Conservation (phyloP, 2,329 filamentous ascomycete genomes). For the Emergomyces africanus region DNA sequence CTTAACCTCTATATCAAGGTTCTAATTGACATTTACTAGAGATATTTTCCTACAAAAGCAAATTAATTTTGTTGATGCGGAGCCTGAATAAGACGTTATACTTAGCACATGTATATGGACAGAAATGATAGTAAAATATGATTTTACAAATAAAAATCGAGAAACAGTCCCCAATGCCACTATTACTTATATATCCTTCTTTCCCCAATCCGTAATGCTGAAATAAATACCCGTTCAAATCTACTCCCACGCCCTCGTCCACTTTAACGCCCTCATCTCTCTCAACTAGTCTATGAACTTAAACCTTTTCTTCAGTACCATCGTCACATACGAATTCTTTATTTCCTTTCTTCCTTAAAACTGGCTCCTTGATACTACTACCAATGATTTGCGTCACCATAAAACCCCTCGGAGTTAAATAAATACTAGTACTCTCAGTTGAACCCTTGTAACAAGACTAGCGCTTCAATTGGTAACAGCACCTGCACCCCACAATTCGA, state of each 20-base stretch:
- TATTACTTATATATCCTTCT: background rate
- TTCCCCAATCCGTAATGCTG: background rate
- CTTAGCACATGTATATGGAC: background rate
- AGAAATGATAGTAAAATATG: background rate
- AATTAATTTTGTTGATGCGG: background rate
- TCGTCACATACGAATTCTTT: background rate
- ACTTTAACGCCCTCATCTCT: background rate
- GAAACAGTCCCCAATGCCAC: background rate
- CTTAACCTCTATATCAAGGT: background rate
- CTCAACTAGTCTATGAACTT: background rate
- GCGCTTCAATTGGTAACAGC: background rate
- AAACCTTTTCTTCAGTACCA: background rate
- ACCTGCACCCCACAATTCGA: background rate
- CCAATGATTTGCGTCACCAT: too few relatives aligned
- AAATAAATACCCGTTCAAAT: conserved; percentile 1
- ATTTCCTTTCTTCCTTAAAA: background rate
- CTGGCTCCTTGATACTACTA: background rate
- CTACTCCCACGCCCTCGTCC: background rate
- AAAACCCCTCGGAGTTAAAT: too few relatives aligned
- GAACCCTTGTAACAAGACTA: background rate
- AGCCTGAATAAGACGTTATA: background rate
- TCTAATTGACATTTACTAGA: background rate
- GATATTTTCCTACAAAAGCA: background rate
- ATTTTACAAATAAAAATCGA: background rate
- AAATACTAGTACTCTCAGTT: background rate